Conservation (phyloP, 306 rosid genomes). For the Ochetophila trinervis region DNA sequence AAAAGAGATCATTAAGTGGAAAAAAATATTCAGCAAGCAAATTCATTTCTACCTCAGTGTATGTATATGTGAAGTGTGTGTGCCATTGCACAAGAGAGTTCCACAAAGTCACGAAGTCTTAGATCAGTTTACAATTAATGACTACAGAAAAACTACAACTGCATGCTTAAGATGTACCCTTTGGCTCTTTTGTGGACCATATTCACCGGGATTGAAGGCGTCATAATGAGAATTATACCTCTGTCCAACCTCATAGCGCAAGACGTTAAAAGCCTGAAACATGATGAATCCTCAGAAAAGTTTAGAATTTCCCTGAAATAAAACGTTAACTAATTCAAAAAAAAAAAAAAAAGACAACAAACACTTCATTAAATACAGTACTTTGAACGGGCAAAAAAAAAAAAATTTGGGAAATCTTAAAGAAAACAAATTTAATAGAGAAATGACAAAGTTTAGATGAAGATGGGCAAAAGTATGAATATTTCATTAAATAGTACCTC, state of each 20-base stretch:
- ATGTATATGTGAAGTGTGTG: neutral
- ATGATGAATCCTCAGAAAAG: conserved; percentile 43
- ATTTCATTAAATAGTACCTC: conserved; percentile 52
- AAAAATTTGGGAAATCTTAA: neutral
- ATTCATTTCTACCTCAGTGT: neutral
- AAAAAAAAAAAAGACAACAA: no score
- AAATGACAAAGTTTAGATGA: neutral
- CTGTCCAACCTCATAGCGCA: conserved; percentile 82
- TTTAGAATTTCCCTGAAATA: conserved; percentile 40
- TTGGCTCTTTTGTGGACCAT: conserved; percentile 71
- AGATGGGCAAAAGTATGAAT: neutral
- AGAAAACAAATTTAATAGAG: neutral
- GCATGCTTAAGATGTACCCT: conserved; percentile 53
- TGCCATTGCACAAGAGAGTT: neutral
- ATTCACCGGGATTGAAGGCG: conserved; percentile 52
- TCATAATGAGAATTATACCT: conserved; percentile 75
- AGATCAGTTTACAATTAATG: neutral
- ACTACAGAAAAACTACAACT: conserved; percentile 9
- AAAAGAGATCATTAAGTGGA: neutral
- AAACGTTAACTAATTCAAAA: conserved; percentile 39
- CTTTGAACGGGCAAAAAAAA: neutral
- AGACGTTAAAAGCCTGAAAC: conserved; percentile 85
- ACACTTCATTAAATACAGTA: conserved; percentile 5
- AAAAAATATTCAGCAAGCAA: neutral
- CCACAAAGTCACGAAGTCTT: conserved; percentile 7